Conservation (phyloP, 768 basidiomycete species). For the Lactifluus hygrophoroides region DNA sequence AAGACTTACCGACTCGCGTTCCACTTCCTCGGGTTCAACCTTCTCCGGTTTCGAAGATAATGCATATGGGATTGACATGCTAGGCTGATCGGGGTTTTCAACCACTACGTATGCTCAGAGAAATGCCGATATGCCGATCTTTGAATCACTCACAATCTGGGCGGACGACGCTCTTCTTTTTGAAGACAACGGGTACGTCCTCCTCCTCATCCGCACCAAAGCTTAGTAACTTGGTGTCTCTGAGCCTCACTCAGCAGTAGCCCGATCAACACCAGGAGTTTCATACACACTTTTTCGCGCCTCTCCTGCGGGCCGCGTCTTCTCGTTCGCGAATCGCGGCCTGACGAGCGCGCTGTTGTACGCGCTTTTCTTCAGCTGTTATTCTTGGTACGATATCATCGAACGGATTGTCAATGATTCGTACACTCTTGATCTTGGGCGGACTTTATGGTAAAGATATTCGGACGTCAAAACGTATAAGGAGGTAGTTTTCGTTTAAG, state of each 20-base stretch:
- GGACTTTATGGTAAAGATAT: slow-evolving; percentile 43
- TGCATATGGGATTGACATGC: slow-evolving; percentile 12
- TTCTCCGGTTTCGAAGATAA: background rate
- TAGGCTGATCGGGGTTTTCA: slow-evolving; percentile 27
- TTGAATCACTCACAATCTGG: slow-evolving; percentile 61
- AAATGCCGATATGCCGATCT: background rate
- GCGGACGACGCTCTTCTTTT: slow-evolving; percentile 77
- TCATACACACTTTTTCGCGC: slow-evolving; percentile 65
- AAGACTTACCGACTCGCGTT: slow-evolving; percentile 6
- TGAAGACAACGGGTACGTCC: slow-evolving; percentile 46
- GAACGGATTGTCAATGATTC: slow-evolving; percentile 90
- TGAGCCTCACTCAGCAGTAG: slow-evolving; percentile 25
- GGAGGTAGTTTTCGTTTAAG: background rate
- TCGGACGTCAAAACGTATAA: background rate
- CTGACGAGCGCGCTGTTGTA: slow-evolving; percentile 74
- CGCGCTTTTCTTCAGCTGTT: slow-evolving; percentile 84
- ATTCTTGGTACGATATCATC: slow-evolving; percentile 93
- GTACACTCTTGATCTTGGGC: slow-evolving; percentile 79
- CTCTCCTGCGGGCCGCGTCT: slow-evolving; percentile 57
- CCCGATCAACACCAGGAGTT: background rate
- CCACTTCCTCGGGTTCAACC: background rate
- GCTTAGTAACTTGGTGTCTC: slow-evolving; percentile 83
- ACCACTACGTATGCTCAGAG: slow-evolving; percentile 25
- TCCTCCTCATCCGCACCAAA: slow-evolving; percentile 75
- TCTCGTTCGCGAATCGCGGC: slow-evolving; percentile 71